Evolutionary conservation across 2,329 filamentous ascomycete genomes (phyloP).

Genomic region (Cadophora luteo-olivacea): DNA sequence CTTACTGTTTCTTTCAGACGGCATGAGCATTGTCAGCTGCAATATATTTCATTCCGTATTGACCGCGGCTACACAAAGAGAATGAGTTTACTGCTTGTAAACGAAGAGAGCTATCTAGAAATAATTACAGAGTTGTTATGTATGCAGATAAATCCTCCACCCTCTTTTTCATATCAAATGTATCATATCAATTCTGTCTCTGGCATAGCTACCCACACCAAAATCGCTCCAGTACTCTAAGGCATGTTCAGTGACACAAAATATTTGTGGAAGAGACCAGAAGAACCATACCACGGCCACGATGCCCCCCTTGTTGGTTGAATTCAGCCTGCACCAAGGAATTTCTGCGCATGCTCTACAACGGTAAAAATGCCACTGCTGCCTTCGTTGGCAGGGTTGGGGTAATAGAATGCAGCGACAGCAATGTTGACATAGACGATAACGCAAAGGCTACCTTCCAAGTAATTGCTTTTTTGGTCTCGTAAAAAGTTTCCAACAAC

Average conservation of each 20-base stretch:
- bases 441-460: constrained; percentile 84
- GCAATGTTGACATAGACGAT: constrained; percentile 68
- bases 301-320: not conserved
- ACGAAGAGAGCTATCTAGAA: no score
- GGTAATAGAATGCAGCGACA: constrained; percentile 63
- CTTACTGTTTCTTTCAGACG: no score
- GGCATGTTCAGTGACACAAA: not conserved
- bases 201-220: not conserved
- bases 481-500: constrained; percentile 87
- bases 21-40: no score
- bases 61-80: no score
- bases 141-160: not conserved
- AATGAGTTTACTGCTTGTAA: not conserved
- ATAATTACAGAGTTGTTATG: not conserved
- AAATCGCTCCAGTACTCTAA: not conserved
- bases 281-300: not conserved
- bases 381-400: constrained; percentile 46
- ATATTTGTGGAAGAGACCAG: not conserved
- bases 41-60: no score
- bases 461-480: constrained; percentile 88
- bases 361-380: not conserved
- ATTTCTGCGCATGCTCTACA: constrained; percentile 3
- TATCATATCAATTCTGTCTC: not conserved
- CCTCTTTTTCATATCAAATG: not conserved
- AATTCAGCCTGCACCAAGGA: constrained; percentile 1